phyloP scores from a whole-genome alignment of 2,329 filamentous ascomycete genomes.

The Ophiostoma perfectum region DNA sequence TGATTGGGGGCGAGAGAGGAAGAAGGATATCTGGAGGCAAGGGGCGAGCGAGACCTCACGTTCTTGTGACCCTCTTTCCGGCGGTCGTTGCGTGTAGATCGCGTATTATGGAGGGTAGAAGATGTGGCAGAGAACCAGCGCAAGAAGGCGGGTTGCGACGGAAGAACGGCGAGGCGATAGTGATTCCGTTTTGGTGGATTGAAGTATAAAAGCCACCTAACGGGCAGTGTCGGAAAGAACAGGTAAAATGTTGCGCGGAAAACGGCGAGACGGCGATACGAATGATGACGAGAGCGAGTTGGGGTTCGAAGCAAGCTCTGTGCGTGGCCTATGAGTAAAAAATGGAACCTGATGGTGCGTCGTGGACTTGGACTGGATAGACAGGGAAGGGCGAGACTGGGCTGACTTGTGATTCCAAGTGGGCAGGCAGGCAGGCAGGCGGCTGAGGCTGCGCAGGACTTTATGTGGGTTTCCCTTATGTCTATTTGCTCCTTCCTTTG shows the following conservation, averaged over 20 bases:
- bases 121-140: constrained; percentile 45
- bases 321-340: constrained; percentile 10
- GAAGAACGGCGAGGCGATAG: constrained; percentile 43
- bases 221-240: constrained; percentile 19
- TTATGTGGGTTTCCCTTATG: constrained; percentile 5
- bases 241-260: neutral
- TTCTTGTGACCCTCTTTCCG: constrained; percentile 19
- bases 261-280: constrained; percentile 3
- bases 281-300: constrained; percentile 12
- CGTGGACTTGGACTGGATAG: constrained; percentile 1
- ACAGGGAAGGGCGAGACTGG: constrained; percentile 3
- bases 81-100: constrained; percentile 15
- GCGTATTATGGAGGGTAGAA: constrained; percentile 49
- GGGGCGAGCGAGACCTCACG: constrained; percentile 20
- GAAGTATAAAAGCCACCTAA: constrained; percentile 27
- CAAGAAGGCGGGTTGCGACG: constrained; percentile 42
- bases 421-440: neutral
- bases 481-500: constrained; percentile 3
- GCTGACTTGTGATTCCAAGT: constrained; percentile 14
- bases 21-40: constrained; percentile 3
- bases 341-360: constrained; percentile 7
- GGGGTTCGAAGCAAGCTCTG: neutral
- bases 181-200: constrained; percentile 46
- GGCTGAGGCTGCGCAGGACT: constrained; percentile 17
- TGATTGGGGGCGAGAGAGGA: neutral